Percentiles rank a stretch among this genome's conserved stretches.
These are phyloP conservation scores for Amborella trichopoda DNA, from an alignment of 164 flowering plant species.

Conservation along the genomic window DNA sequence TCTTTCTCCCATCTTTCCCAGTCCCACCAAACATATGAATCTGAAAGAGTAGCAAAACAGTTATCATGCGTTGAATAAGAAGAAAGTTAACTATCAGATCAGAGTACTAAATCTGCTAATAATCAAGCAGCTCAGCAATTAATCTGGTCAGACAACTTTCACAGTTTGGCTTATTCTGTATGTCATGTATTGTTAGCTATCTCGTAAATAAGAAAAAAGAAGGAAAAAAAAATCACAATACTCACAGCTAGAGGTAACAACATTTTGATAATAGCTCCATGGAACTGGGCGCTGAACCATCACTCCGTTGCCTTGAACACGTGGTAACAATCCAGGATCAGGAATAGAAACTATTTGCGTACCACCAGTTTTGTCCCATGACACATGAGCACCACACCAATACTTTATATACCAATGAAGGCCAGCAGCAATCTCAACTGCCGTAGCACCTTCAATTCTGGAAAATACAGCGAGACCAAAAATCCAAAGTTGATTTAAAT, in stretches of 20 bases:
- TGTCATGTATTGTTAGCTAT: too few relatives aligned
- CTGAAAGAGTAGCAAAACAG: too few relatives aligned
- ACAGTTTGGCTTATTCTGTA: too few relatives aligned
- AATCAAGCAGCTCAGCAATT: too few relatives aligned
- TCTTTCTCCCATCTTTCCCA: conserved; percentile 99
- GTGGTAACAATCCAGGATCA: conserved; percentile 58
- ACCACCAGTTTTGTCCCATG: conserved; percentile 98
- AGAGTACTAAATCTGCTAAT: too few relatives aligned
- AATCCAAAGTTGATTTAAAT: background rate
- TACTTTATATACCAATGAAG: conserved; percentile 92
- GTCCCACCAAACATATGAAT: conserved; percentile 98
- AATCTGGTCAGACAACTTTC: too few relatives aligned
- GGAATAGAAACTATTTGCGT: conserved; percentile 73
- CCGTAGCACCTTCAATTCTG: conserved; percentile 79
- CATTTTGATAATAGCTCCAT: conserved; percentile 96
- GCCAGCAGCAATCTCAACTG: conserved; percentile 79
- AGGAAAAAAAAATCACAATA: conserved; percentile 1
- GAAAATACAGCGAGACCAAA: background rate
- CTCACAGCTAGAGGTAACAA: conserved; percentile 96
- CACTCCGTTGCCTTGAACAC: conserved; percentile 47
- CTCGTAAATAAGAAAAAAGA: background rate
- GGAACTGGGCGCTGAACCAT: conserved; percentile 72
- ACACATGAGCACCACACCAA: conserved; percentile 85
- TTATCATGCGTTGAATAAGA: too few relatives aligned
- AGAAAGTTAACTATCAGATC: too few relatives aligned